Evolutionary conservation across 108 stramenopile species (phyloP).

Genomic region (Cyclotella cryptica): DNA sequence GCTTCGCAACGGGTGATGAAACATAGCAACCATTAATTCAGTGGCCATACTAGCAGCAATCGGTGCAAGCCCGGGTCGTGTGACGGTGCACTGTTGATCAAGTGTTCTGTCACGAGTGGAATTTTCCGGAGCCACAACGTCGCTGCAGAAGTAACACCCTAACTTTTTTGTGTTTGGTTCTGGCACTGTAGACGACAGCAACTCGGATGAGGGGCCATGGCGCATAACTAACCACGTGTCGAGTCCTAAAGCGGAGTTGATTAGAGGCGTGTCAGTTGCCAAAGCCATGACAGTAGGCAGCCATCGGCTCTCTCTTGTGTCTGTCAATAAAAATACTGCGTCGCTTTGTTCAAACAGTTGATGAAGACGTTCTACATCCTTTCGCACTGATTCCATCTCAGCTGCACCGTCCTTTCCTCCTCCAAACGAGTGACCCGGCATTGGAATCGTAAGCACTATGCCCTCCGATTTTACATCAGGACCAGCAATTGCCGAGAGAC

Average conservation of each 20-base stretch:
- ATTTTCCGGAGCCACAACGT: conserved; percentile 97
- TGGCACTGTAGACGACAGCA: conserved; percentile 37
- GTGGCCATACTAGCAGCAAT: conserved; percentile 95
- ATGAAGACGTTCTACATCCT: conserved; percentile 76
- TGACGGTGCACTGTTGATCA: conserved; percentile 99
- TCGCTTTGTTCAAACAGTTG: conserved; percentile 81
- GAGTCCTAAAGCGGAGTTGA: conserved; percentile 97
- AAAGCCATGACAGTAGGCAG: conserved; percentile 96
- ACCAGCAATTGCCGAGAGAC: conserved; percentile 77
- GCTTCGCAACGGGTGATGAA: conserved; percentile 87
- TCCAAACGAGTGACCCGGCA: conserved; percentile 95
- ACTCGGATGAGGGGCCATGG: conserved; percentile 73
- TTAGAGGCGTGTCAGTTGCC: conserved; percentile 83
- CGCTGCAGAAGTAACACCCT: conserved; percentile 99
- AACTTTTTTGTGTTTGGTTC: conserved; percentile 52
- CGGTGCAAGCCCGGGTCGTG: conserved; percentile 97
- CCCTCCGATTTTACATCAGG: conserved; percentile 87
- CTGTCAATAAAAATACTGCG: conserved; percentile 95
- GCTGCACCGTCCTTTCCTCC: conserved; percentile 52
- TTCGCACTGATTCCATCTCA: conserved; percentile 62
- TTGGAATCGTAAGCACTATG: conserved; percentile 91
- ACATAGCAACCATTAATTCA: conserved; percentile 92
- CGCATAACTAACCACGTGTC: conserved; percentile 98
- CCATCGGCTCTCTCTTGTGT: conserved; percentile 98
- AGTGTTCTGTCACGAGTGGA: conserved; percentile 95